Evolutionary conservation across 192 early-diverging fungal species (phyloP).

Genomic region (Rhizophagus clarus): DNA sequence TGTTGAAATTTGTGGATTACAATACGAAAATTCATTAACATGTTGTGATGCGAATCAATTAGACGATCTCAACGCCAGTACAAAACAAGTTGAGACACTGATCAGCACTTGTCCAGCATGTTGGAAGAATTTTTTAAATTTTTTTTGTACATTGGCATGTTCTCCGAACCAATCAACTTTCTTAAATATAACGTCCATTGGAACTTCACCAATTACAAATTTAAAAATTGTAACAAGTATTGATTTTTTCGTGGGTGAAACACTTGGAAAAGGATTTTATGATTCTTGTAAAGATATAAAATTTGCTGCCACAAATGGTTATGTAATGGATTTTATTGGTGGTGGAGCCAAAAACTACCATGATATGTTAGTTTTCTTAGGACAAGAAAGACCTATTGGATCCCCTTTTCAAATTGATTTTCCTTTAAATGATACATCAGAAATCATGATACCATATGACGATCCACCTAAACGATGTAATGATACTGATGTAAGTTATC

Average conservation of each 20-base stretch:
- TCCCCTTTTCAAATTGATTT: constrained; percentile 69
- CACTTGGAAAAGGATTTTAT: constrained; percentile 57
- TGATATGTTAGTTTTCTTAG: constrained; percentile 59
- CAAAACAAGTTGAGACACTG: constrained; percentile 55
- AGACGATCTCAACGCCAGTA: constrained; percentile 46
- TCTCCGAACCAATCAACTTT: constrained; percentile 67
- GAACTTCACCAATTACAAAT: constrained; percentile 31
- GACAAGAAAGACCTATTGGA: constrained; percentile 54
- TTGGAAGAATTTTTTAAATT: constrained; percentile 65
- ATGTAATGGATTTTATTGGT: constrained; percentile 67
- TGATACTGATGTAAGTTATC: constrained; percentile 50
- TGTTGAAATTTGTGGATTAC: constrained; percentile 53
- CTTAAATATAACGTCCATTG: constrained; percentile 57
- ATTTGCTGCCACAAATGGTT: constrained; percentile 66
- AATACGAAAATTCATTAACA: constrained; percentile 47
- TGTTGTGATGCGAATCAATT: constrained; percentile 63
- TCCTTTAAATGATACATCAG: constrained; percentile 43
- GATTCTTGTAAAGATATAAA: constrained; percentile 70
- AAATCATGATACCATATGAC: constrained; percentile 36
- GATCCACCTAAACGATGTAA: constrained; percentile 51
- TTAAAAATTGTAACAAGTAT: constrained; percentile 45
- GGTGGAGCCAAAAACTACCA: constrained; percentile 61
- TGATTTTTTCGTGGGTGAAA: constrained; percentile 57
- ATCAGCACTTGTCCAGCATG: constrained; percentile 66
- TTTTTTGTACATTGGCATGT: constrained; percentile 68